phyloP scores from a whole-genome alignment of 495 filamentous ascomycete species.

The Penicillium arizonense region DNA sequence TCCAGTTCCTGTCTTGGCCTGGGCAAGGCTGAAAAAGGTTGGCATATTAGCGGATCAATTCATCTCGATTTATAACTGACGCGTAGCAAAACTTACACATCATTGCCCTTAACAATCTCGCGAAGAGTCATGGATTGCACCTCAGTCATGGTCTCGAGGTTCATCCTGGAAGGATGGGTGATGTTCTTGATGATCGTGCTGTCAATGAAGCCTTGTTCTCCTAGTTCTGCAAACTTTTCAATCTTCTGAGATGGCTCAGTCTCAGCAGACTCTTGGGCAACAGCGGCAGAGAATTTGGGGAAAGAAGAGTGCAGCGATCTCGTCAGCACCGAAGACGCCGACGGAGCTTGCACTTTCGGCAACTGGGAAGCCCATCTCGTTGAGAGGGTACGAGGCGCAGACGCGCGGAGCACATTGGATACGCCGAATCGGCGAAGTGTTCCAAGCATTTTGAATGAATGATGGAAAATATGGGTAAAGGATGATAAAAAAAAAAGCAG shows the following conservation, averaged over 20 bases:
- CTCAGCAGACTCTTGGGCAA: constrained; percentile 15
- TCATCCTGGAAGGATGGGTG: constrained; percentile 60
- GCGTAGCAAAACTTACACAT: constrained; percentile 60
- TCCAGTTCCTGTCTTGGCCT: constrained; percentile 85
- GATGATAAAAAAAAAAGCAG: constrained; percentile 7
- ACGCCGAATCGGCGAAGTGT: constrained; percentile 43
- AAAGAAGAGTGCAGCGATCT: constrained; percentile 36
- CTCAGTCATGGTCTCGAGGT: constrained; percentile 82
- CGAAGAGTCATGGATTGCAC: constrained; percentile 86
- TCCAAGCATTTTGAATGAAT: constrained; percentile 36
- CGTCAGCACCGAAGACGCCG: constrained; percentile 15
- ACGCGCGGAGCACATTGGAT: constrained; percentile 36
- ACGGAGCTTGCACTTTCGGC: constrained; percentile 29
- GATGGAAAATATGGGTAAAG: not conserved
- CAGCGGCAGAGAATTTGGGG: constrained; percentile 24
- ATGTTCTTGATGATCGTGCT: constrained; percentile 64
- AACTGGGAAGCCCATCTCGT: constrained; percentile 27
- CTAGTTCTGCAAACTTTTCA: constrained; percentile 72
- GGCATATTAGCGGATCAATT: constrained; percentile 2
- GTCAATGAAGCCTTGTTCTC: constrained; percentile 60
- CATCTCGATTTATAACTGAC: not conserved
- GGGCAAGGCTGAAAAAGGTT: constrained; percentile 65
- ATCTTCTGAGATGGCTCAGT: constrained; percentile 17
- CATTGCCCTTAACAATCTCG: constrained; percentile 69
- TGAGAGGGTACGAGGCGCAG: constrained; percentile 28